Evolutionary conservation across 495 filamentous ascomycete genomes (phyloP), one percentile per base, ranked within the genome.

Genomic region (Umbilicaria muhlenbergii): DNA sequence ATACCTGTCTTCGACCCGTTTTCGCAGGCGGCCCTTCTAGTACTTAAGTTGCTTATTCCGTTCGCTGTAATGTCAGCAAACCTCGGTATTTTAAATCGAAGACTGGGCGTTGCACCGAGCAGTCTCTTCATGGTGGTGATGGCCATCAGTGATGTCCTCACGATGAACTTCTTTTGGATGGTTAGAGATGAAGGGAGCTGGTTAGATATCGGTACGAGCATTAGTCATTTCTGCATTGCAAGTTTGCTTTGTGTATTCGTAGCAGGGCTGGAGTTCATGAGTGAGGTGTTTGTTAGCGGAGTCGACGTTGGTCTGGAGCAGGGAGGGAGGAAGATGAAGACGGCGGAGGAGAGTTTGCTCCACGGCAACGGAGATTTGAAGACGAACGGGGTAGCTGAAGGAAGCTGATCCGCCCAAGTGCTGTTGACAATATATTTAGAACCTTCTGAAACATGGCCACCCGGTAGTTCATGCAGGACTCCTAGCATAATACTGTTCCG

Each of bases 91-190:
- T 73, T 99, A n/a, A 96, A 94, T 60, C 76, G 77, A 41, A 64
- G 80, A 4, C 65, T 96, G 3, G 81, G 84, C 32, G 79, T 96
- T 0, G 81, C 84, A 4, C 77, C 78, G 8, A 74, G 70, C 38
- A 86, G 84, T 14, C 66, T 99, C 17, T 94, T 95, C 65, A 94
- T 94, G 85, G 61, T 93, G 1, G 86, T 92, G 36, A 94, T 94
- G 78, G 80, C 85, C 13, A 74, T 93, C 38, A 83, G 83, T 40
- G 92, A 99, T 59, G 76, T 94, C 37, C 68, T 96, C 53, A 96
- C 92, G 4, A 68, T 99, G 43, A 86, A 91, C 59, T 99, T 99
- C 69, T 99, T 99, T 61, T 99, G 81, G 73, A 80, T 94, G 57
- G 92, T 99, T 6, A 78, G 78, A 43, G 92, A 99, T 56, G 87